These are phyloP conservation scores for Pythium rishiriense DNA, from an alignment of 352 stramenopile genomes.

Conservation along the genomic window DNA sequence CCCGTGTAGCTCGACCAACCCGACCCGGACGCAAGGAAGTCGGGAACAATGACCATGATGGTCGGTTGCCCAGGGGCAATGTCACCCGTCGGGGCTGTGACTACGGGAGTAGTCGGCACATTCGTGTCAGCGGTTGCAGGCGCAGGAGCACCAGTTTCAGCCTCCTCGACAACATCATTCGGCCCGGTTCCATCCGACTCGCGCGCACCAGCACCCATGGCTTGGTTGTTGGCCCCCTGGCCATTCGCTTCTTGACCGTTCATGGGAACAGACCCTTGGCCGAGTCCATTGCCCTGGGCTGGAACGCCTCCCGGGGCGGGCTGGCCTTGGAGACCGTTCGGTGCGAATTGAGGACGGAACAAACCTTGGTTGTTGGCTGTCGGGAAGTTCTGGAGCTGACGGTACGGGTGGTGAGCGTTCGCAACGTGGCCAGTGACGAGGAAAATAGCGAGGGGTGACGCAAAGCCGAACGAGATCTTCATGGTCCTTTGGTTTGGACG, in stretches of 20 bases:
- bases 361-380: not conserved
- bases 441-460: not conserved
- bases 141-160: not conserved
- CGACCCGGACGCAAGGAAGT: conserved; percentile 13
- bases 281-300: not conserved
- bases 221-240: not conserved
- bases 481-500: too few species aligned
- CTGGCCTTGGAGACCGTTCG: not conserved
- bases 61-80: conserved; percentile 10
- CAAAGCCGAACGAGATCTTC: too few species aligned
- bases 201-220: not conserved
- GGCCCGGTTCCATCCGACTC: not conserved
- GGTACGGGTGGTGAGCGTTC: not conserved
- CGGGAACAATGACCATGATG: conserved; percentile 20
- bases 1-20: conserved; percentile 15
- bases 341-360: not conserved
- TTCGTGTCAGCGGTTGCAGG: not conserved
- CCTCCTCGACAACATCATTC: not conserved
- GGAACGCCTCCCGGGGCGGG: not conserved
- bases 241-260: not conserved
- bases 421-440: not conserved
- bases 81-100: not conserved
- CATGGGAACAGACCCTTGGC: not conserved
- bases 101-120: not conserved
- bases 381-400: not conserved